Evolutionary conservation across 1,284 basidiomycete genomes (phyloP), one percentile per base, ranked within the genome.

Genomic region (Trametes polyzona): DNA sequence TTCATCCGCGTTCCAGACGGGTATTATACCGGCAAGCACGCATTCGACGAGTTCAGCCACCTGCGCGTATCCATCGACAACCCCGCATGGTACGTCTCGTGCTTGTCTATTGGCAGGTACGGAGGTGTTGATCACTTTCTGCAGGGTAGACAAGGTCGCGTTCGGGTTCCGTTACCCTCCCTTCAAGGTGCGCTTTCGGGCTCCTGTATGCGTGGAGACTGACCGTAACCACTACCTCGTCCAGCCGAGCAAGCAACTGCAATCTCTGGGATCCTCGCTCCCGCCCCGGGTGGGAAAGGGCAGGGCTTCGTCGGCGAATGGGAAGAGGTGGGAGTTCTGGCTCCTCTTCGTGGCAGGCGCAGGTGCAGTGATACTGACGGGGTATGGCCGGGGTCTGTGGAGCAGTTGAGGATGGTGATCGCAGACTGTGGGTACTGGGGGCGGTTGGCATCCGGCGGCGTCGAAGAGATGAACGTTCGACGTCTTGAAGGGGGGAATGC

Each of bases 31-130:
- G 81, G 86, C 27, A 88, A 88, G 69, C 85, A 74, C 63, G 69
- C 76, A 2, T 90, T 90, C 64, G 84, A 88, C 53, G 75, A 78
- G 64, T 91, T 90, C 71, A 89, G 87, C 0, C 88, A 91, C 64
- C 62, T 80, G 12, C 78, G 88, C 46, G 62, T 82, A 11, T 80
- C 83, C 0, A 55, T 89, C 32, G 84, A 90, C 65, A 79, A 78
- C 2, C 88, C 88, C 5, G 69, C 74, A 61, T 87, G 84, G 88
- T 86, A 62, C 23, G 71, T 63, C 44, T 12, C 17, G 4, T n/a
- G 3, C 29, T 2, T 17, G 8, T 12, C 4, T 12, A 4, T 8
- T 11, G 12, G n/a, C 39, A 5, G 12, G 3, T 23, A 17, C 33
- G 9, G 12, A 26, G 7, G 14, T 10, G 14, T 2, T 19, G 16